Evolutionary conservation across 352 stramenopile species (phyloP).

Genomic region (Globisporangium takayamanum): DNA sequence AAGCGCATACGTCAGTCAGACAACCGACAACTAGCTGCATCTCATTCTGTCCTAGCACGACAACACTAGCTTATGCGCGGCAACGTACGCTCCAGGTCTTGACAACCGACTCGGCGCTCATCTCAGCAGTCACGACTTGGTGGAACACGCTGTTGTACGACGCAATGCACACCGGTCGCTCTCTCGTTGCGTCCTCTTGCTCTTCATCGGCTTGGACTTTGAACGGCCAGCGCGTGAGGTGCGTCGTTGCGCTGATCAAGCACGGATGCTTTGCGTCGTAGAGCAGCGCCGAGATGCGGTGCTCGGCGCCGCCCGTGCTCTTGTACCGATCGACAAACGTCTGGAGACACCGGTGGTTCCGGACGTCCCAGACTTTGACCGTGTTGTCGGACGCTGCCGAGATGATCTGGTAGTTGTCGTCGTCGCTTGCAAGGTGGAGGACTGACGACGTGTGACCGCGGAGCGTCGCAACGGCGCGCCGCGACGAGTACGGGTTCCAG

Average conservation of each 20-base stretch:
- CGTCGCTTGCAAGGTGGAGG: conserved; percentile 66
- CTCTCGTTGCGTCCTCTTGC: conserved; percentile 33
- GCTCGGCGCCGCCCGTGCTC: conserved; percentile 46
- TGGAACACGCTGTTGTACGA: conserved; percentile 83
- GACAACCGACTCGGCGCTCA: conserved; percentile 66
- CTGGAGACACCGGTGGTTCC: conserved; percentile 74
- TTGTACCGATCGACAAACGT: conserved; percentile 65
- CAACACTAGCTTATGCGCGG: background rate
- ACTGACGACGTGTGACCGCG: conserved; percentile 71
- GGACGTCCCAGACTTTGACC: conserved; percentile 81
- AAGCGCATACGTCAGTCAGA: background rate
- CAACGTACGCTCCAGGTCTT: conserved; percentile 63
- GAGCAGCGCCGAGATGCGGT: conserved; percentile 57
- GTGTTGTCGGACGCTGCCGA: conserved; percentile 78
- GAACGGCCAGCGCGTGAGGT: conserved; percentile 63
- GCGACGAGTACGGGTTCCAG: conserved; percentile 88
- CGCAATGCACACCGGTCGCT: conserved; percentile 44
- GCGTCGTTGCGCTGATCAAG: conserved; percentile 60
- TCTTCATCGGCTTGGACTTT: conserved; percentile 36
- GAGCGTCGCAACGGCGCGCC: conserved; percentile 63
- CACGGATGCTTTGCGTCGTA: conserved; percentile 62
- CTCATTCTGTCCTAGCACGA: background rate
- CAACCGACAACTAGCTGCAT: background rate
- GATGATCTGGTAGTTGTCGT: conserved; percentile 83
- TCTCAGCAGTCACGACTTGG: conserved; percentile 72